Base-by-base conservation (phyloP, 768 basidiomycete genomes). In the Lyophyllum semitale region DNA sequence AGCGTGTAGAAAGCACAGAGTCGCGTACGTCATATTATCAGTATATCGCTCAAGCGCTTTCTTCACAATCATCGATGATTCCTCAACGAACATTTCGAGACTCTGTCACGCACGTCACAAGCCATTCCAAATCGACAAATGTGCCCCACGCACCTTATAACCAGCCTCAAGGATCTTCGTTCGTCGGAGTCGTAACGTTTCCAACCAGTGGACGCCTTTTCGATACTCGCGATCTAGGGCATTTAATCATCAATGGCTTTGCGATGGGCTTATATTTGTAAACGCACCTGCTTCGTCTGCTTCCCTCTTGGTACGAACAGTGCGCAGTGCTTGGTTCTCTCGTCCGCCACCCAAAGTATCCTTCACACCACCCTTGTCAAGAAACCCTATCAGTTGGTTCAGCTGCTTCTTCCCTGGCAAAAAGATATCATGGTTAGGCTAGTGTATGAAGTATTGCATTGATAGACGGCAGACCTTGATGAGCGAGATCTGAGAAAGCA, bases 131-230 rank as follows among this genome's bases (percentile, higher is more conserved):
- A 3, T 46, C 22, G 23, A 22, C 30, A 7, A 44, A 38, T n/a
- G 12, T 40, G 46, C 33, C 59, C 59, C 1, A 48, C 55, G 7
- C 15, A 88, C 93, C 62, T 84, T 90, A 63, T 89, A 91, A 3
- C 90, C 94, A 40, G 85, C 84, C 63, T 93, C 85, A 30, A 95
- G 70, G 35, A 87, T 91, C 70, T 94, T 96, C 6, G 87, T 85
- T 57, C 91, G 79, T 35, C 89, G 82, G 33, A 96, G 76, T 32
- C 95, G 78, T 33, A 96, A 77, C 0, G 94, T 95, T 74, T 97
- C 94, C n/a, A 94, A 73, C 88, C 92, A 91, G 69, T 96, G 88
- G 22, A 97, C 87, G 30, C 85, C 93, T 60, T 88, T 90, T 25
- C 94, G 79, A 65, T 97, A 97, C 55, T 95, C 93, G 68, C 88